These are phyloP conservation scores for Boletus rex-veris DNA, from an alignment of 768 basidiomycete species.

Conservation along the genomic window DNA sequence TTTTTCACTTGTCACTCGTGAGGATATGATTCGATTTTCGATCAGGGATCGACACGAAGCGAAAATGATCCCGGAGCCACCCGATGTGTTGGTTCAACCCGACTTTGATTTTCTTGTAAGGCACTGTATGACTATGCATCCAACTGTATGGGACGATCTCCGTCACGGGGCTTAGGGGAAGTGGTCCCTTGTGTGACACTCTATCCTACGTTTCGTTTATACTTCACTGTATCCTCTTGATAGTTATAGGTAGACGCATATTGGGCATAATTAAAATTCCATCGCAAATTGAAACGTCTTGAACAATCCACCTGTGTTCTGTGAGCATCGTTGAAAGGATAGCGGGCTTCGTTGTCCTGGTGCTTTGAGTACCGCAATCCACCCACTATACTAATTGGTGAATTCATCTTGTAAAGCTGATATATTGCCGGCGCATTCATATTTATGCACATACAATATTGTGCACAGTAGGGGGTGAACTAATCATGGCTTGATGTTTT, in stretches of 20 bases:
- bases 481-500: constrained; percentile 20
- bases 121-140: constrained; percentile 50
- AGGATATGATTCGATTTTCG: neutral
- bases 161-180: constrained; percentile 19
- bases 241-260: constrained; percentile 14
- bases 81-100: constrained; percentile 27
- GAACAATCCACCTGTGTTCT: neutral
- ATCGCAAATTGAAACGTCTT: neutral
- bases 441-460: neutral
- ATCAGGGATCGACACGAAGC: constrained; percentile 27
- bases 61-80: constrained; percentile 27
- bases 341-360: neutral
- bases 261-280: constrained; percentile 5
- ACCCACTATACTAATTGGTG: too few species aligned
- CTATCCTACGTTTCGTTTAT: constrained; percentile 12
- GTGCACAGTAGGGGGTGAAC: too few species aligned
- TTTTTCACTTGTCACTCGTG: neutral
- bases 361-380: too few species aligned
- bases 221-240: constrained; percentile 8
- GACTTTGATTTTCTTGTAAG: constrained; percentile 41
- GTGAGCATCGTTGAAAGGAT: neutral
- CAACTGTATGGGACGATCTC: constrained; percentile 45
- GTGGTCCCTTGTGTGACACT: neutral
- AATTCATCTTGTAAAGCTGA: too few species aligned
- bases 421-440: neutral